A percentile compares a stretch with the other conserved stretches of the same genome.
Conservation (phyloP, 2,329 filamentous ascomycete genomes). For the Myrmaecium sp. region DNA sequence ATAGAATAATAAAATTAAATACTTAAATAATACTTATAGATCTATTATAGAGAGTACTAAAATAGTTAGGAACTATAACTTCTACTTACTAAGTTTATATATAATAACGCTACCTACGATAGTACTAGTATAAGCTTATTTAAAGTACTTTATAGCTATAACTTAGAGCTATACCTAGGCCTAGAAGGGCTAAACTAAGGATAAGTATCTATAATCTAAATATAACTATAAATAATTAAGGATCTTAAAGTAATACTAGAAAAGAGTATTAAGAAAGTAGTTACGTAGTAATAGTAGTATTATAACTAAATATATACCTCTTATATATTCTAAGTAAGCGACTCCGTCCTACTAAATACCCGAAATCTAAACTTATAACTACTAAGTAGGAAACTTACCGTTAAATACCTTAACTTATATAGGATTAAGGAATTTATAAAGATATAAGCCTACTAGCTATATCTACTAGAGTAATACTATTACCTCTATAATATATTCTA, state of each 20-base stretch:
- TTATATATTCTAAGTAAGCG: too few species aligned
- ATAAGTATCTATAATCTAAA: too few species aligned
- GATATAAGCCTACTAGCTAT: too few species aligned
- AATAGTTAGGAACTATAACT: constrained; percentile 1
- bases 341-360: neutral
- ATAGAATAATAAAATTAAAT: constrained; percentile 1
- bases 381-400: neutral
- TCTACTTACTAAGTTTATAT: neutral
- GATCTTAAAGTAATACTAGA: neutral
- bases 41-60: neutral
- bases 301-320: too few species aligned
- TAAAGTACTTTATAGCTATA: neutral
- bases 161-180: neutral
- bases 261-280: neutral
- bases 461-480: too few species aligned
- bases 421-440: too few species aligned
- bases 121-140: neutral
- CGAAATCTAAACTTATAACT: neutral
- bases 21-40: constrained; percentile 1
- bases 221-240: neutral
- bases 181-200: too few species aligned
- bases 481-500: too few species aligned
- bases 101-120: constrained; percentile 1
- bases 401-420: constrained; percentile 1
- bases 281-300: too few species aligned